phyloP scores from a whole-genome alignment of 441 rosid species.

The Mallotus repandus region DNA sequence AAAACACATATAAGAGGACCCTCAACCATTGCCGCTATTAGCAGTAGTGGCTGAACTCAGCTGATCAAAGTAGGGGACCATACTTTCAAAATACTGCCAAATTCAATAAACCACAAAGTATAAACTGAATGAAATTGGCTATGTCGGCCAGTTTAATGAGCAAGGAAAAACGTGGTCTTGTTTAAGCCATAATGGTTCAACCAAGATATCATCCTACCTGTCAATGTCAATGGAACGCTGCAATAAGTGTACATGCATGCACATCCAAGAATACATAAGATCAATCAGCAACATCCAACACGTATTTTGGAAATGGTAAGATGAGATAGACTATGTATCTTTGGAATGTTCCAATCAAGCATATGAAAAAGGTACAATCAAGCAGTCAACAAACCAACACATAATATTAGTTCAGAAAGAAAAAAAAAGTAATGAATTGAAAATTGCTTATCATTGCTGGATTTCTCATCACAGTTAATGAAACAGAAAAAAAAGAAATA shows the following conservation, averaged over 20 bases:
- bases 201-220: neutral
- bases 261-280: neutral
- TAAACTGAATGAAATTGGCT: neutral
- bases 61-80: slow-evolving; percentile 6
- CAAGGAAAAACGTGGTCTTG: neutral
- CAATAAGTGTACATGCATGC: neutral
- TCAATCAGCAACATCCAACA: neutral
- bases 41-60: neutral
- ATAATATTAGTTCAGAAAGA: slow-evolving; percentile 22
- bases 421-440: slow-evolving; percentile 1
- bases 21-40: neutral
- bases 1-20: too few relatives aligned
- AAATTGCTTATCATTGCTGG: slow-evolving; percentile 16
- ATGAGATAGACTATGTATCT: neutral
- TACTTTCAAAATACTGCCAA: neutral
- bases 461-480: slow-evolving; percentile 14
- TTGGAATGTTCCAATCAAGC: slow-evolving; percentile 19
- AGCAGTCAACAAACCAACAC: slow-evolving; percentile 9
- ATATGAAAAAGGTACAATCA: neutral
- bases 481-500: neutral
- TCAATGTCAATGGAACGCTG: slow-evolving; percentile 5
- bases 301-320: neutral
- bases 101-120: neutral
- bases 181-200: slow-evolving; percentile 3
- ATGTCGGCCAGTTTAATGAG: neutral